Evolutionary conservation across 1,284 basidiomycete species (phyloP).

Genomic region (Rhodotorula sp.): DNA sequence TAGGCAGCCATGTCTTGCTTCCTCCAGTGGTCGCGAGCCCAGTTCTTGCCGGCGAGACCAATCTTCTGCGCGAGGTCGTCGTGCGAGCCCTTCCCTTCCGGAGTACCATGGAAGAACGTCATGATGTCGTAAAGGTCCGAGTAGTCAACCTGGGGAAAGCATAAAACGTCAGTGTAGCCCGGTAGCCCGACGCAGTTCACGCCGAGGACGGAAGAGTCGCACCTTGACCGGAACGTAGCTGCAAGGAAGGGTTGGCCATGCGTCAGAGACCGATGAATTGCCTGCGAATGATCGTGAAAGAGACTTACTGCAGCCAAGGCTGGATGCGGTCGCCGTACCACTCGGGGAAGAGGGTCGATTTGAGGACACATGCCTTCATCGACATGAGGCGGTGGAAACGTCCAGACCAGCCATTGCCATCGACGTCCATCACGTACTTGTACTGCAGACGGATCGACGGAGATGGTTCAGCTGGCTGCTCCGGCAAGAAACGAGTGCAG

Average conservation of each 20-base stretch:
- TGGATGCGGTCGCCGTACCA: slow-evolving; percentile 45
- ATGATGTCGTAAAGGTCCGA: slow-evolving; percentile 57
- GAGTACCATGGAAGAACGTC: slow-evolving; percentile 59
- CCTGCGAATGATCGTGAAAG: neutral
- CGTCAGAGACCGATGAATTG: slow-evolving; percentile 47
- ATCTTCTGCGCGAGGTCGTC: slow-evolving; percentile 44
- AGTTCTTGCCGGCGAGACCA: slow-evolving; percentile 40
- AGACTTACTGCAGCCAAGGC: slow-evolving; percentile 45
- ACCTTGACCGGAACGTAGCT: slow-evolving; percentile 50
- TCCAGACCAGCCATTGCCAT: slow-evolving; percentile 46
- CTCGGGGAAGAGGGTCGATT: slow-evolving; percentile 46
- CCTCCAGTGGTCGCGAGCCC: slow-evolving; percentile 41
- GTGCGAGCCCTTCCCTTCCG: slow-evolving; percentile 35
- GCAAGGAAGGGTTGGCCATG: neutral
- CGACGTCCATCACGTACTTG: slow-evolving; percentile 47
- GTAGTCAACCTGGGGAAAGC: slow-evolving; percentile 47
- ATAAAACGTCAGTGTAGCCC: neutral
- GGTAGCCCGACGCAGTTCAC: neutral
- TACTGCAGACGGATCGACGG: slow-evolving; percentile 25
- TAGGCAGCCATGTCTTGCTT: slow-evolving; percentile 41
- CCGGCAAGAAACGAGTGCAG: neutral
- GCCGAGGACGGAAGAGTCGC: neutral
- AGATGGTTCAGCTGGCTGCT: neutral
- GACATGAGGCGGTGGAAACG: slow-evolving; percentile 47
- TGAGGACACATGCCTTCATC: slow-evolving; percentile 43